Evolutionary conservation across 2,329 filamentous ascomycete genomes (phyloP).

Genomic region (Colletotrichum agaves): DNA sequence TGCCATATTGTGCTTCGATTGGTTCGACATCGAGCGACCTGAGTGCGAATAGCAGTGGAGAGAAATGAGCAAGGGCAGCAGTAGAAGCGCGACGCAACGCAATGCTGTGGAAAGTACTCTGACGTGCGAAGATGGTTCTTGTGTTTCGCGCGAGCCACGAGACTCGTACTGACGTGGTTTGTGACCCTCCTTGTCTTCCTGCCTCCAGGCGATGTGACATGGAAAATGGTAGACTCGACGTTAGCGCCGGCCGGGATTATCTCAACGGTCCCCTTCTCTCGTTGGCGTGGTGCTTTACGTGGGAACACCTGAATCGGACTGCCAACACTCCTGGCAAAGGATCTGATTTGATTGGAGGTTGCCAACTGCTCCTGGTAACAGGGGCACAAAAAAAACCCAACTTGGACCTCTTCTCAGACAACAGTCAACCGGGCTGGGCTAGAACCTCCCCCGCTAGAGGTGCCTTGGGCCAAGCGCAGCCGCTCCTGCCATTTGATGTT

Average conservation of each 20-base stretch:
- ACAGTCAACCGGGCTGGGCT: not conserved
- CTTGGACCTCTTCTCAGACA: slow-evolving; percentile 8
- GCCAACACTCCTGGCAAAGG: not conserved
- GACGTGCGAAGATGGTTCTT: not conserved
- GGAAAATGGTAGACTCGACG: not conserved
- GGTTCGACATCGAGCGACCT: slow-evolving; percentile 5
- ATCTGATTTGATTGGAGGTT: not conserved
- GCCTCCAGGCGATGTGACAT: slow-evolving; percentile 1
- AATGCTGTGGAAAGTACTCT: not conserved
- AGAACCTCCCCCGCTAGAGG: not conserved
- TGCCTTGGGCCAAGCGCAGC: not conserved
- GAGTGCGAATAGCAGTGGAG: not conserved
- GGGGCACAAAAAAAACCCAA: not conserved
- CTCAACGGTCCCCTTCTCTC: not conserved
- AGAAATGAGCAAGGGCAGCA: not conserved
- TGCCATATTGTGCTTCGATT: slow-evolving; percentile 32
- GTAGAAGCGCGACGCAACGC: slow-evolving; percentile 15
- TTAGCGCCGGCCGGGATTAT: slow-evolving; percentile 5
- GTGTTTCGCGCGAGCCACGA: slow-evolving; percentile 25
- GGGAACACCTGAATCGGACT: not conserved
- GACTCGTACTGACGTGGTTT: slow-evolving; percentile 9
- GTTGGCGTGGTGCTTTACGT: not conserved
- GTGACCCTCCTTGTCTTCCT: not conserved
- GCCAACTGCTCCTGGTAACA: not conserved
- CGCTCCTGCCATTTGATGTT: slow-evolving; percentile 14